These are phyloP conservation scores for Bonia amplexicaulis DNA, from an alignment of 176 grass and related monocot genomes.

Conservation along the genomic window DNA sequence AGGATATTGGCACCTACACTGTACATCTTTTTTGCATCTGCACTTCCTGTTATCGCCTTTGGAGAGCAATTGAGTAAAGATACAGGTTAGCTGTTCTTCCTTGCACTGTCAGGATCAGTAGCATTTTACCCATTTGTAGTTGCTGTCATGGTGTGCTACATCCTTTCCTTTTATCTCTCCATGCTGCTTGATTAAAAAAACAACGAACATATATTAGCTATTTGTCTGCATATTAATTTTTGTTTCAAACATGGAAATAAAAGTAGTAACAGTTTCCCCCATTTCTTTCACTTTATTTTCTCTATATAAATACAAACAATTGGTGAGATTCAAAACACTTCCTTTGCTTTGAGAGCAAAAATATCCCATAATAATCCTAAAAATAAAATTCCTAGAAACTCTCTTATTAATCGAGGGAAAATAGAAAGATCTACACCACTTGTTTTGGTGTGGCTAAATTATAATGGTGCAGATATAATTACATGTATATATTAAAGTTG, in stretches of 20 bases:
- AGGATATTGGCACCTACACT: conserved; percentile 84
- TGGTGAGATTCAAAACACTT: too few species aligned
- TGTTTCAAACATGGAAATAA: not conserved
- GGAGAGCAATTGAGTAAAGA: conserved; percentile 80
- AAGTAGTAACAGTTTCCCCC: not conserved
- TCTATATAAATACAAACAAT: too few species aligned
- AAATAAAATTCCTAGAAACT: too few species aligned
- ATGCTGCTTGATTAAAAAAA: not conserved
- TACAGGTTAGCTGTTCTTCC: conserved; percentile 38
- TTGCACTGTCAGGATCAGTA: not conserved
- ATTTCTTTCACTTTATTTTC: not conserved
- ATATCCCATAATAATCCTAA: too few species aligned
- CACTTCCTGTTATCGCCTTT: conserved; percentile 78
- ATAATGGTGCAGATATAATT: too few species aligned
- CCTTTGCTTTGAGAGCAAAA: too few species aligned
- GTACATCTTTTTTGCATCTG: conserved; percentile 81
- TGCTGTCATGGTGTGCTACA: not conserved
- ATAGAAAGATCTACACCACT: too few species aligned
- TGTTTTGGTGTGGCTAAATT: too few species aligned
- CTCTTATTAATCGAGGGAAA: too few species aligned
- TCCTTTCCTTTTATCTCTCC: not conserved
- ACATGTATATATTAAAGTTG: too few species aligned
- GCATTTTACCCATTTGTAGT: not conserved
- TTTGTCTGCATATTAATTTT: not conserved
- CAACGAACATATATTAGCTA: not conserved